Percentiles rank a stretch among this genome's conserved stretches.
Conservation (phyloP, 768 basidiomycete species). For the Leucocoprinus sp. region DNA sequence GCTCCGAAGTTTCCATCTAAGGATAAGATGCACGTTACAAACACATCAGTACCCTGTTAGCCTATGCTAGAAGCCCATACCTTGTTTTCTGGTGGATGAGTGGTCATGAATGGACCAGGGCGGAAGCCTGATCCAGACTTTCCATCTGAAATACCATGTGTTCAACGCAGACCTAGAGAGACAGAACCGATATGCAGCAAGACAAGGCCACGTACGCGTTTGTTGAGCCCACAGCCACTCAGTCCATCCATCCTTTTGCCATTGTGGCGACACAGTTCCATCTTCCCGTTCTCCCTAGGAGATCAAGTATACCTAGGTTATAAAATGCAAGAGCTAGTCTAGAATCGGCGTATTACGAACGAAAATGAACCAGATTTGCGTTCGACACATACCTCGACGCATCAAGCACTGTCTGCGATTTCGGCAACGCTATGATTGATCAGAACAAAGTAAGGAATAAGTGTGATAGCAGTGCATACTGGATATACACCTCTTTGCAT, state of each 20-base stretch:
- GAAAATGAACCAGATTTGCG: neutral
- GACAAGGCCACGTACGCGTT: conserved; percentile 28
- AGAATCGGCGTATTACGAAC: neutral
- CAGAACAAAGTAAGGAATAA: neutral
- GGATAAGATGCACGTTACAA: neutral
- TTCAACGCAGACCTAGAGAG: neutral
- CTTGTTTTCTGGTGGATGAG: conserved; percentile 13
- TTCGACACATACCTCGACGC: conserved; percentile 10
- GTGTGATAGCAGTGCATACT: conserved; percentile 21
- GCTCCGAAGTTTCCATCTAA: conserved; percentile 32
- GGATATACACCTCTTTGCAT: conserved; percentile 60
- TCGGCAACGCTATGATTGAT: conserved; percentile 47
- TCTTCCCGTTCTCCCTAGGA: conserved; percentile 47
- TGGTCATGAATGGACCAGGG: conserved; percentile 66
- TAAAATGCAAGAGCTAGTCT: conserved; percentile 88
- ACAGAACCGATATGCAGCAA: neutral
- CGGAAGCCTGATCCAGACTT: conserved; percentile 61
- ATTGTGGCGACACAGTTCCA: conserved; percentile 26
- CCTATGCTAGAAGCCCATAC: neutral
- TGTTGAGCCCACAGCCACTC: conserved; percentile 92
- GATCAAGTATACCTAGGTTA: conserved; percentile 75
- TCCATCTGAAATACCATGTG: conserved; percentile 32
- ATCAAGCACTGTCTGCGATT: conserved; percentile 43
- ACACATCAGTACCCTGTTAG: neutral
- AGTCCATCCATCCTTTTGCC: conserved; percentile 56